phyloP scores from a whole-genome alignment of 352 stramenopile genomes.

The Pythium rishiriense region DNA sequence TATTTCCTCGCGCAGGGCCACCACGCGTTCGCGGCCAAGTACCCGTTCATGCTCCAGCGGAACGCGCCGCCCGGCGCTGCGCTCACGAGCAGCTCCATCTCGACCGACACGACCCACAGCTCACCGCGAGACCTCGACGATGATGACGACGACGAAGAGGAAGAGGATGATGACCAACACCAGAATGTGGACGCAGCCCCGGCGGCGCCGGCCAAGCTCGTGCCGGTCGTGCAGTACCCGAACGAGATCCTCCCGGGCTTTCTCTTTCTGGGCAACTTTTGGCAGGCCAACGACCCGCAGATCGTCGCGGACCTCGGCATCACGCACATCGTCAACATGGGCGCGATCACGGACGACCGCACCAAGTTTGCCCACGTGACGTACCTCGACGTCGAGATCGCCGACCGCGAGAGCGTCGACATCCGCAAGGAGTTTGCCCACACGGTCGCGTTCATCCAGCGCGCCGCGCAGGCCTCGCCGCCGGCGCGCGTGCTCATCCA shows the following conservation, averaged over 20 bases:
- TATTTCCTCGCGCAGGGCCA: conserved; percentile 70
- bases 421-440: conserved; percentile 54
- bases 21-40: conserved; percentile 62
- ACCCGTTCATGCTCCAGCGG: conserved; percentile 56
- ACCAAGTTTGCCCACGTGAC: conserved; percentile 52
- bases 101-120: conserved; percentile 3
- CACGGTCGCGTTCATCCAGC: conserved; percentile 59
- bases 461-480: conserved; percentile 24
- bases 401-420: conserved; percentile 60
- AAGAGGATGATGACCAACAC: conserved; percentile 11
- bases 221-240: conserved; percentile 45
- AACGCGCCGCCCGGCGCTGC: not conserved
- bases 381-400: conserved; percentile 68
- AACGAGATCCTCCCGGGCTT: conserved; percentile 79
- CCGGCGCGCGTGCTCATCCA: conserved; percentile 68
- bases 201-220: not conserved
- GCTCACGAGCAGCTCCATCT: conserved; percentile 23
- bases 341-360: conserved; percentile 56
- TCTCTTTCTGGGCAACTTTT: conserved; percentile 80
- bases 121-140: not conserved
- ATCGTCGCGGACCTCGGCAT: conserved; percentile 60
- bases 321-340: conserved; percentile 78
- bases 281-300: conserved; percentile 66
- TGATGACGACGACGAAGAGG: conserved; percentile 20
- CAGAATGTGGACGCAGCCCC: conserved; percentile 12